Conservation (phyloP, 306 rosid species). For the Corylus americana region DNA sequence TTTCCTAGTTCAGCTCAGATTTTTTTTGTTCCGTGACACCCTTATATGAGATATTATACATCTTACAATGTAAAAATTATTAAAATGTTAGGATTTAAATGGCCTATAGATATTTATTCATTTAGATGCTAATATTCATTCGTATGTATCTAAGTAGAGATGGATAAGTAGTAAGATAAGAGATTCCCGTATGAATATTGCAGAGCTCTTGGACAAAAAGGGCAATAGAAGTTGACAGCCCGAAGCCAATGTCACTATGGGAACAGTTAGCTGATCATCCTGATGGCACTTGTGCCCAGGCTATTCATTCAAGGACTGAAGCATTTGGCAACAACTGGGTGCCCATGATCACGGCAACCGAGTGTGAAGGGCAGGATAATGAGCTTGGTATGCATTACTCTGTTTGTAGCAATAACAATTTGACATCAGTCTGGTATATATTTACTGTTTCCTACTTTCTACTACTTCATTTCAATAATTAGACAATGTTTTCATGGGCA, state of each 20-base stretch:
- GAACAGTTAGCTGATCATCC: constrained; percentile 10
- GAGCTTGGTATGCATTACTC: constrained; percentile 4
- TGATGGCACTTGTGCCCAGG: constrained; percentile 13
- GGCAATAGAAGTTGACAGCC: constrained; percentile 27
- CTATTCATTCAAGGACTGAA: constrained; percentile 4
- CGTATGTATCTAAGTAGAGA: not conserved
- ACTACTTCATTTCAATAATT: constrained; percentile 1
- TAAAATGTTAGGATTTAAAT: not conserved
- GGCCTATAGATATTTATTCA: not conserved
- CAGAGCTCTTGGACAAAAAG: constrained; percentile 41
- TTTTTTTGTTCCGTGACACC: not conserved
- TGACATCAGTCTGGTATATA: not conserved
- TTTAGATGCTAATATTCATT: not conserved
- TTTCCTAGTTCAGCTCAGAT: not conserved
- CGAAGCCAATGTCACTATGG: constrained; percentile 8
- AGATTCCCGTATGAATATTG: not conserved
- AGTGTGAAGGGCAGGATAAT: constrained; percentile 2
- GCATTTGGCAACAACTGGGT: not conserved
- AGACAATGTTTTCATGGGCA: not conserved
- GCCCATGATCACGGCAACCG: not conserved
- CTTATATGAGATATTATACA: not conserved
- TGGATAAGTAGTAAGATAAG: not conserved
- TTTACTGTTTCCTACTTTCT: not conserved
- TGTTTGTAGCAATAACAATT: not conserved
- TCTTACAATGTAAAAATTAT: not conserved